These are phyloP conservation scores for Globisporangium rhizosaccharum DNA, from an alignment of 352 stramenopile genomes.

Conservation along the genomic window DNA sequence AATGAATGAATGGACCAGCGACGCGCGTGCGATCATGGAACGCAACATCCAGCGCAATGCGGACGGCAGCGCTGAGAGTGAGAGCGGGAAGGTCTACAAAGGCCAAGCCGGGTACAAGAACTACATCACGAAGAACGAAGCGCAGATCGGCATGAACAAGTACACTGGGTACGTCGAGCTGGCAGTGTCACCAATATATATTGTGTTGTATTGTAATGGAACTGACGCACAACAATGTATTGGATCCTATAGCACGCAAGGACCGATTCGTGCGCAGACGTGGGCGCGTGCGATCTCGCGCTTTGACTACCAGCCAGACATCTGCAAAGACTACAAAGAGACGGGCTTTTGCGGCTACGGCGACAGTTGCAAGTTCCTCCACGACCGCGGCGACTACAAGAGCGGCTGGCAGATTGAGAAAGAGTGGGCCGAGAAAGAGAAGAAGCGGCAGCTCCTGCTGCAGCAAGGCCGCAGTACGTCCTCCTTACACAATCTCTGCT, in stretches of 20 bases:
- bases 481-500: background rate
- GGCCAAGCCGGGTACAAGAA: conserved; percentile 84
- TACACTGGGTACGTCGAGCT: conserved; percentile 65
- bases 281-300: conserved; percentile 93
- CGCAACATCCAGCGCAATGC: conserved; percentile 69
- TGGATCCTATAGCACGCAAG: conserved; percentile 65
- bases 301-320: conserved; percentile 97
- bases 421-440: conserved; percentile 92
- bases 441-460: conserved; percentile 80
- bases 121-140: conserved; percentile 86
- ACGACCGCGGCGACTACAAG: conserved; percentile 98
- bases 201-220: background rate
- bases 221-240: background rate
- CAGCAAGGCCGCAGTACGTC: conserved; percentile 36
- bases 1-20: conserved; percentile 20
- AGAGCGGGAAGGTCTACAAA: conserved; percentile 79
- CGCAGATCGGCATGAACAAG: conserved; percentile 86
- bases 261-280: conserved; percentile 92
- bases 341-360: conserved; percentile 99
- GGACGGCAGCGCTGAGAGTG: conserved; percentile 55
- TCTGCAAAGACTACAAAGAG: conserved; percentile 99
- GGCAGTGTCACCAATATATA: no score
- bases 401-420: conserved; percentile 97
- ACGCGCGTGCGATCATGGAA: conserved; percentile 75
- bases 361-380: conserved; percentile 96